A percentile compares a stretch with the other conserved stretches of the same genome.
Conservation (phyloP, 164 flowering plant genomes). For the Sedum album region DNA sequence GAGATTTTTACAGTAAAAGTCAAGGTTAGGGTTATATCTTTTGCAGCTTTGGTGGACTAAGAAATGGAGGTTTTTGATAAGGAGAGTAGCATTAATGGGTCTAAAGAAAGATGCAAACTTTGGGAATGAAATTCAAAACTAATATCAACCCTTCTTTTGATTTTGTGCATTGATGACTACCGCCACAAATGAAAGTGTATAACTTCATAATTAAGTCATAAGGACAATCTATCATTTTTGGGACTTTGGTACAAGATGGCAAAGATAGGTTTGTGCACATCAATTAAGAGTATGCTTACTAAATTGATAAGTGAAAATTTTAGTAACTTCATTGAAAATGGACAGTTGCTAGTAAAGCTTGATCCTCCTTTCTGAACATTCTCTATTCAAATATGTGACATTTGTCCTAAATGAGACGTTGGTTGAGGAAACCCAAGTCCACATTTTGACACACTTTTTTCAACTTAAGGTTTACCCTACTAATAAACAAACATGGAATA, state of each 20-base stretch:
- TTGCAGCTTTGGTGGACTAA: slow-evolving; percentile 4
- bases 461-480: neutral
- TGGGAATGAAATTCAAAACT: neutral
- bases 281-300: no score
- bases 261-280: no score
- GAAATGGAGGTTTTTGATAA: neutral
- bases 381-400: neutral
- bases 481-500: no score
- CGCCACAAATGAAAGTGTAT: neutral
- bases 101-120: neutral
- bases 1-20: neutral
- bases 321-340: no score
- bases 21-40: neutral
- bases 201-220: neutral
- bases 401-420: neutral
- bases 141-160: neutral
- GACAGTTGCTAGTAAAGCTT: no score
- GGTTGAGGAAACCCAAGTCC: neutral
- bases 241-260: neutral
- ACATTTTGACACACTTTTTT: neutral
- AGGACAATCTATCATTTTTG: neutral
- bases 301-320: no score
- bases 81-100: neutral
- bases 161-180: neutral
- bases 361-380: no score